Base-by-base conservation (phyloP, 176 grass and related monocot genomes). In the Triticum monococcum region DNA sequence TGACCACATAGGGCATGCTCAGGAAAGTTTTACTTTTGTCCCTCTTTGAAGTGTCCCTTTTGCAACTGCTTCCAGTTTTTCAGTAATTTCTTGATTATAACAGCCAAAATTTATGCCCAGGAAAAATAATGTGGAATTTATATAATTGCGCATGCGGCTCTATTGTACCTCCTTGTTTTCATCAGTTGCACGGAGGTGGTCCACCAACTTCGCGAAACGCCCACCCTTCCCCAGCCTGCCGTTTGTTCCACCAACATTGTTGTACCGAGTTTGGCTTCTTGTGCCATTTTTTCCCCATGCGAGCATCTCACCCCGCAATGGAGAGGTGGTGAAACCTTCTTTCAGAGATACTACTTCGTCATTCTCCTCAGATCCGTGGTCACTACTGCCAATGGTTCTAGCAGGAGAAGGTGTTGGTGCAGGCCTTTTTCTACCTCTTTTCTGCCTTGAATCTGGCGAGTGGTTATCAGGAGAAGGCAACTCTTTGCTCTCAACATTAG, bases 211-310 rank as follows among this genome's bases (percentile, higher is more conserved):
- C 50, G 84, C 60, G 78, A 95, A 70, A 4, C 91, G 93, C 12
- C 84, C 88, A 1, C 89, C 87, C 86, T 82, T 95, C 41, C 80
- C 86, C 33, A 80, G 68, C 78, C 89, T 92, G 75, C 86, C 86
- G 83, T 85, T 91, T 91, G 85, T 93, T 50, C 91, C 73, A 85
- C 62, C 81, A 91, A 46, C 28, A 89, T 74, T 91, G 20, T 91
- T 87, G 87, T 93, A 36, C 66, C 93, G 87, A 57, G 79, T 95
- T 85, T 95, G 93, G 89, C 93, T 95, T 25, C 93, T 78, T n/a
- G 91, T 77, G 78, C 93, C 93, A 86, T 95, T 95, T 84, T 95
- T 95, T 0, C 93, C 93, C 93, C 93, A 95, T 71, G 93, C 91
- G 25, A 95, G 93, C 80, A 93, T 95, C 78, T 95, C 93, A 31